A percentile compares a stretch with the other conserved stretches of the same genome.
These are phyloP conservation scores for Talaromyces sp. DNA, from an alignment of 2,329 filamentous ascomycete species.

Conservation along the genomic window DNA sequence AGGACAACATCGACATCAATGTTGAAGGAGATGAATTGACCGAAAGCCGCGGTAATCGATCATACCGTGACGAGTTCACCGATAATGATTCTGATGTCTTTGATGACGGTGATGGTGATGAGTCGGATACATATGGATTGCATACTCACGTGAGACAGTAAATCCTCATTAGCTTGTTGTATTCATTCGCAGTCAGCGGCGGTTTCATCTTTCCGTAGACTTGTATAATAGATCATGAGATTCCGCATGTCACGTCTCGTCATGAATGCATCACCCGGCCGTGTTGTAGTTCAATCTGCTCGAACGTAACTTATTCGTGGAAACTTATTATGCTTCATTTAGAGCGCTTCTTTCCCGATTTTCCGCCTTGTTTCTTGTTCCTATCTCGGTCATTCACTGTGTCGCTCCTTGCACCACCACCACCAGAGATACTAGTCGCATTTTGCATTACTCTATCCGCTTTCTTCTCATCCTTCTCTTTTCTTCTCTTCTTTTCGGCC, in stretches of 20 bases:
- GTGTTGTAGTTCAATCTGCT: neutral
- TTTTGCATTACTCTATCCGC: slow-evolving; percentile 17
- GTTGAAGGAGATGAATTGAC: slow-evolving; percentile 47
- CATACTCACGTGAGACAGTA: slow-evolving; percentile 33
- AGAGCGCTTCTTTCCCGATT: slow-evolving; percentile 11
- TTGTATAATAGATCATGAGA: slow-evolving; percentile 5
- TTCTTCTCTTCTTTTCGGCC: slow-evolving; percentile 21
- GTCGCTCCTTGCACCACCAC: neutral
- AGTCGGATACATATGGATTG: slow-evolving; percentile 39
- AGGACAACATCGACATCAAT: slow-evolving; percentile 39
- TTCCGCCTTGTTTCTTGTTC: slow-evolving; percentile 10
- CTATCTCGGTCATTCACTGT: slow-evolving; percentile 26
- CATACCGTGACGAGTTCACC: slow-evolving; percentile 53
- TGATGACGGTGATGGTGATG: slow-evolving; percentile 38
- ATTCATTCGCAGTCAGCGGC: neutral
- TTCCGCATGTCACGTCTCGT: neutral
- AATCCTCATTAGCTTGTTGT: neutral
- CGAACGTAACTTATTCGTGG: neutral
- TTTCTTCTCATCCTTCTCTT: slow-evolving; percentile 20
- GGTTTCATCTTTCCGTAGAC: neutral
- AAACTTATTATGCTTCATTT: neutral
- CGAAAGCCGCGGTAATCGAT: slow-evolving; percentile 24
- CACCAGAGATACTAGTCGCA: slow-evolving; percentile 34
- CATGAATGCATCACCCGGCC: neutral
- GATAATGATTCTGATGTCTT: slow-evolving; percentile 52